A percentile compares a stretch with the other conserved stretches of the same genome.
Evolutionary conservation across 169 alveolate genomes (phyloP).

Genomic region (Besnoitia besnoiti): DNA sequence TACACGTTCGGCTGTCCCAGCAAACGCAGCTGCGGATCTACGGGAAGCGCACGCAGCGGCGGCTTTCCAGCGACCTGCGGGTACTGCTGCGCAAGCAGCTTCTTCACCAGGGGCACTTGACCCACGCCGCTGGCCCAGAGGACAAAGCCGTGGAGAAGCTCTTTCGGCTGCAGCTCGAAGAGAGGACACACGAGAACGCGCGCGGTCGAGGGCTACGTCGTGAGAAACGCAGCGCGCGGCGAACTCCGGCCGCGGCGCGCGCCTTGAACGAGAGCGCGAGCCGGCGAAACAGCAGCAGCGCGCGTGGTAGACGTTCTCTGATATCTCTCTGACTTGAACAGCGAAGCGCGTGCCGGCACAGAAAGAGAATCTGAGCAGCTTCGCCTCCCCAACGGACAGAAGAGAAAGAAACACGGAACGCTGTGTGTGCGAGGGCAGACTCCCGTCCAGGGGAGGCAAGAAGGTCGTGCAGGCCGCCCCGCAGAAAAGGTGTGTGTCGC

Average conservation of each 20-base stretch:
- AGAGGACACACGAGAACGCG: background rate
- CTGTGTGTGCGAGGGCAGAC: too few relatives aligned
- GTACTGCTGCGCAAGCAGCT: constrained; percentile 41
- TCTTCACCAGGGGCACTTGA: constrained; percentile 67
- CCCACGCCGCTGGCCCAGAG: constrained; percentile 80
- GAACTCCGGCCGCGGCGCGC: background rate
- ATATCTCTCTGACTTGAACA: too few relatives aligned
- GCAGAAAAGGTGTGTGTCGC: too few relatives aligned
- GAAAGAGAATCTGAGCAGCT: too few relatives aligned
- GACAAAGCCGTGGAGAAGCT: constrained; percentile 72
- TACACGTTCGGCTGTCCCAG: constrained; percentile 66
- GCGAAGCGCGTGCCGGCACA: too few relatives aligned
- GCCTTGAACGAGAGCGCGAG: too few relatives aligned
- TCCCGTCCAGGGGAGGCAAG: too few relatives aligned
- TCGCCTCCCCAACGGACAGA: too few relatives aligned
- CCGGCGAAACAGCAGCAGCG: too few relatives aligned
- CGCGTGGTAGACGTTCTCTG: too few relatives aligned
- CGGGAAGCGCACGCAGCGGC: constrained; percentile 35
- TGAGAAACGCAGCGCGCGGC: background rate
- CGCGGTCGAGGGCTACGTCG: background rate
- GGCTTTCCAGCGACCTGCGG: background rate
- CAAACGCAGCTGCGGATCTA: constrained; percentile 54
- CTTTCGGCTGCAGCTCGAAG: background rate
- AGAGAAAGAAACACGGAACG: too few relatives aligned
- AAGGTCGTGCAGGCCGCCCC: too few relatives aligned